Percentiles rank a stretch among this genome's conserved stretches.
Evolutionary conservation across 2,329 filamentous ascomycete species (phyloP).

Genomic region (Neophaeococcomyces aloes): DNA sequence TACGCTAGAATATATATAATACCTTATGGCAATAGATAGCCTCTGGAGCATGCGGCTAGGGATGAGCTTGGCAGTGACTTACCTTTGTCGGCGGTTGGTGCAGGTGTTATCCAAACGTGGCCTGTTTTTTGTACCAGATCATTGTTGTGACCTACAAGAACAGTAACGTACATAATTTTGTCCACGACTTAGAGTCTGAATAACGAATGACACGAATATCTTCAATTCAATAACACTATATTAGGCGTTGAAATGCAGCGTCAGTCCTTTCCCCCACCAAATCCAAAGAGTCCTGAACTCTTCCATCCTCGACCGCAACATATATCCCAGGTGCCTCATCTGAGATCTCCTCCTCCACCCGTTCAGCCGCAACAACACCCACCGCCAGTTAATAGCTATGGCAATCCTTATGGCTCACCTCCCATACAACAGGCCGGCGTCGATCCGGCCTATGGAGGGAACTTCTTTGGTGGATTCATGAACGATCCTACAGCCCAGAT

Average conservation of each 20-base stretch:
- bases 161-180: too few species aligned
- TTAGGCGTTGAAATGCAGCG: slow-evolving; percentile 63
- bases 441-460: slow-evolving; percentile 35
- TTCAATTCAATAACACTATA: slow-evolving; percentile 1
- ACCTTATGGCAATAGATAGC: too few species aligned
- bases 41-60: too few species aligned
- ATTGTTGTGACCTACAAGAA: too few species aligned
- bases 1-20: too few species aligned
- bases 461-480: slow-evolving; percentile 75
- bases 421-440: slow-evolving; percentile 28
- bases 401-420: slow-evolving; percentile 40
- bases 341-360: slow-evolving; percentile 80
- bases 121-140: too few species aligned
- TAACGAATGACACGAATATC: neutral
- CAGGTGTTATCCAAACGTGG: too few species aligned
- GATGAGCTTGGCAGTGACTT: too few species aligned
- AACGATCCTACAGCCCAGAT: slow-evolving; percentile 92
- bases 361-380: slow-evolving; percentile 56
- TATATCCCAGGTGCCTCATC: slow-evolving; percentile 93
- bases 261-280: slow-evolving; percentile 64
- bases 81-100: too few species aligned
- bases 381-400: slow-evolving; percentile 33
- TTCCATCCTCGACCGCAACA: slow-evolving; percentile 97
- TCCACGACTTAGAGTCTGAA: neutral
- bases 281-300: slow-evolving; percentile 72